Evolutionary conservation across 805 yeast genomes (phyloP), one percentile per base, ranked within the genome.

Genomic region (Saccharomycopsis sp.): DNA sequence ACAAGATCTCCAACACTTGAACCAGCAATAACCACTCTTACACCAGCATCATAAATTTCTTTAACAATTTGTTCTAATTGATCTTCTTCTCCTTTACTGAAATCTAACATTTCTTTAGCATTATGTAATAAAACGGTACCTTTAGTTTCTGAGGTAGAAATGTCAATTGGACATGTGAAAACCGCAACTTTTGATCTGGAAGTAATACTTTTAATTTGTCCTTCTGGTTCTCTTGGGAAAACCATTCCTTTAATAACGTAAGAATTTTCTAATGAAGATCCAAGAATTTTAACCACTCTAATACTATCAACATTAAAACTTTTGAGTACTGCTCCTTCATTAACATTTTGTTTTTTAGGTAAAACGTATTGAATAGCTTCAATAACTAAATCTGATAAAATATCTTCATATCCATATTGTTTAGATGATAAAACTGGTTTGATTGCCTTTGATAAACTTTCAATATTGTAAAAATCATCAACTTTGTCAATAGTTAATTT

Each of bases 141-240:
- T 64, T 89, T 89, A 18, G 97, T 89, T 65, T 92, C 98, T n/a
- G 98, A 88, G 46, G 87, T 80, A 12, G 96, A 80, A 46, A 85
- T 85, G 62, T 92, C 98, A 41, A 92, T 76, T 21, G 97, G 96
- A 60, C 95, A 80, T 6, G 95, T 86, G 66, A 70, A 92, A 2
- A 87, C 88, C 8, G 84, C 98, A 34, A 92, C 97, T 59, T 85
- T 87, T 14, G 94, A 76, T 51, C 70, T 76, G 34, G 60, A 54
- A 8, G 53, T 58, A 42, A 81, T 64, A 47, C 77, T 71, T 57
- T 85, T 86, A 37, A 88, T 62, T 50, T 76, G 78, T 13, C 96
- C 94, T 60, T 89, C 97, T n/a, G 97, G 96, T 60, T 87, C 95
- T 53, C 94, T 75, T 51, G 94, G 94, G 71, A 92, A 89, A 29